phyloP scores from a whole-genome alignment of 2,329 filamentous ascomycete species.

The Aspergillus chevalieri region DNA sequence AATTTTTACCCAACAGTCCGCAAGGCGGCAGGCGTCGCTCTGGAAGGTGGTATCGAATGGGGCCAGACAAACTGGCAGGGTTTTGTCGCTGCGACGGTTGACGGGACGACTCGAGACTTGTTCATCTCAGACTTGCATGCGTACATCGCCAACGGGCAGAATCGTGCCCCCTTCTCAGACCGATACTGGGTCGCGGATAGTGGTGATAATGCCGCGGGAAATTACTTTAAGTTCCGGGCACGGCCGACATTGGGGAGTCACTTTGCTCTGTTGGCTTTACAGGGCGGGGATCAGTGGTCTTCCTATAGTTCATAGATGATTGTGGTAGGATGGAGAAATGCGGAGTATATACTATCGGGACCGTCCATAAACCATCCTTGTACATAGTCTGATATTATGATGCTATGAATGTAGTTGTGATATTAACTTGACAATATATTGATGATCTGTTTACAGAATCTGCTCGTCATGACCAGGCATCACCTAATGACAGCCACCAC shows the following conservation, averaged over 20 bases:
- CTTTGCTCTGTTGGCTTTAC: constrained; percentile 30
- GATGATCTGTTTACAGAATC: too few relatives aligned
- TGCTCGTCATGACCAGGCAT: not conserved
- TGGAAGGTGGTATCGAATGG: constrained; percentile 29
- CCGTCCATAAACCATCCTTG: too few relatives aligned
- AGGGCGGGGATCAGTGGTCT: constrained; percentile 14
- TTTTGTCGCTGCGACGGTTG: constrained; percentile 25
- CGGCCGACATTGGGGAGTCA: constrained; percentile 32
- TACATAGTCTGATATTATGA: too few relatives aligned
- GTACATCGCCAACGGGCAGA: constrained; percentile 30
- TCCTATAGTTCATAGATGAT: too few relatives aligned
- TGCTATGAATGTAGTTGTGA: too few relatives aligned
- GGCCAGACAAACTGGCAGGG: constrained; percentile 36
- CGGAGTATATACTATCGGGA: too few relatives aligned
- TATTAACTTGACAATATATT: too few relatives aligned
- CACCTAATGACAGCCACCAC: not conserved
- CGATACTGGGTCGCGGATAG: constrained; percentile 26
- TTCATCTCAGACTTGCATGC: constrained; percentile 28
- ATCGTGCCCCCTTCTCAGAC: constrained; percentile 32
- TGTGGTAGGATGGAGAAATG: too few relatives aligned
- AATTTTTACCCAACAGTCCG: constrained; percentile 29
- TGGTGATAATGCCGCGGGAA: constrained; percentile 14
- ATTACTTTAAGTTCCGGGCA: constrained; percentile 21
- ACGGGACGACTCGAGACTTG: constrained; percentile 13
- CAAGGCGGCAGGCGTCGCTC: constrained; percentile 24